phyloP scores from a whole-genome alignment of 2,329 filamentous ascomycete species.

The Colletotrichum lini region DNA sequence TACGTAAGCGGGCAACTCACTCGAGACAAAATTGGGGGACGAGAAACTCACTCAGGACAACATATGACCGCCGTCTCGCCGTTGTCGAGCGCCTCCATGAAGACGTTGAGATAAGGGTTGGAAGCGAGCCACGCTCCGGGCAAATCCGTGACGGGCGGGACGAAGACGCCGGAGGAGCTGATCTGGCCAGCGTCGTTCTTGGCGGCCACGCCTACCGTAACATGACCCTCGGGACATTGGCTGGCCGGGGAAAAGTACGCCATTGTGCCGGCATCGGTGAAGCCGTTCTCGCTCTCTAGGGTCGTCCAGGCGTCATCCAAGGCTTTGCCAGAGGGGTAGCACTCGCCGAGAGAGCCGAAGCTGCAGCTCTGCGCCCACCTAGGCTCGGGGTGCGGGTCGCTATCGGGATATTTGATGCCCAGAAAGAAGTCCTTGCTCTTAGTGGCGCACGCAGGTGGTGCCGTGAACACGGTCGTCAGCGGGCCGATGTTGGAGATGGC shows the following conservation, averaged over 20 bases:
- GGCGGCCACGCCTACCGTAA: slow-evolving; percentile 43
- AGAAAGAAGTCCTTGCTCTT: too few species aligned
- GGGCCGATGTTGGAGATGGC: slow-evolving; percentile 40
- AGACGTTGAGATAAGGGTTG: slow-evolving; percentile 22
- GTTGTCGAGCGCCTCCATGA: slow-evolving; percentile 19
- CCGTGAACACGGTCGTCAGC: slow-evolving; percentile 43
- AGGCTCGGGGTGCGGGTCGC: too few species aligned
- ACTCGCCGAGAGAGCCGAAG: slow-evolving; percentile 35
- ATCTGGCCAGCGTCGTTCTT: slow-evolving; percentile 14
- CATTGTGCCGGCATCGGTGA: slow-evolving; percentile 15
- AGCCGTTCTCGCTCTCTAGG: neutral
- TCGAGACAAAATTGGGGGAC: neutral
- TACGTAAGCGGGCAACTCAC: neutral
- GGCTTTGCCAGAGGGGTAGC: slow-evolving; percentile 43
- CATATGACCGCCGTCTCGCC: slow-evolving; percentile 7
- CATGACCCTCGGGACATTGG: slow-evolving; percentile 46
- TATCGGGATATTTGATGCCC: too few species aligned
- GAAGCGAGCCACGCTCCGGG: neutral
- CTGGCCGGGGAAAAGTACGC: slow-evolving; percentile 46
- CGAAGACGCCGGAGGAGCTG: slow-evolving; percentile 26
- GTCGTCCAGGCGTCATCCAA: slow-evolving; percentile 28
- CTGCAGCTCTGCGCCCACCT: slow-evolving; percentile 21
- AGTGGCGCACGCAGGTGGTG: slow-evolving; percentile 38
- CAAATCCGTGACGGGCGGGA: neutral
- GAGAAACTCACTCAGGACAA: slow-evolving; percentile 18